phyloP scores from a whole-genome alignment of 2,329 filamentous ascomycete species.

The Alternaria sp. region DNA sequence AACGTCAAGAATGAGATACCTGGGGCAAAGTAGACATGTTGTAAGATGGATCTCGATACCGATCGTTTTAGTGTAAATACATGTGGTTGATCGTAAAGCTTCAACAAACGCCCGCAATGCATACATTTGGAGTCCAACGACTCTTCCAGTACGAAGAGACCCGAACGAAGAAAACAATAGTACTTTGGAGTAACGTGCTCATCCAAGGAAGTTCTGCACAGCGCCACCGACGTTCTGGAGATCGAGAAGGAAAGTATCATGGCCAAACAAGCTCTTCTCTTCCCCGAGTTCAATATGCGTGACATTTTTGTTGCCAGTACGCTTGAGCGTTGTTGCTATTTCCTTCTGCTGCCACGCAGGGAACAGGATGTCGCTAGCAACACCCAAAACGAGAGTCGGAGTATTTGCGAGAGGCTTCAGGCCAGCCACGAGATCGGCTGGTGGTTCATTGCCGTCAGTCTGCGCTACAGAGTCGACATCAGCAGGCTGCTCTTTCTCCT shows the following conservation, averaged over 20 bases:
- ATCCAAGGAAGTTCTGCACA: slow-evolving; percentile 80
- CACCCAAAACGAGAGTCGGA: slow-evolving; percentile 88
- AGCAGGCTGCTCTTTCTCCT: slow-evolving; percentile 74
- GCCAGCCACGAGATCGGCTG: slow-evolving; percentile 81
- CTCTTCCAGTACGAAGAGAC: not conserved
- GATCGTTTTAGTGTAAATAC: not conserved
- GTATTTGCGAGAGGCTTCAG: slow-evolving; percentile 76
- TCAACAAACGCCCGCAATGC: slow-evolving; percentile 35
- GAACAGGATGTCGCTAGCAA: slow-evolving; percentile 95
- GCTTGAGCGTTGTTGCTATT: slow-evolving; percentile 82
- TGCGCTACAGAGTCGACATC: slow-evolving; percentile 32
- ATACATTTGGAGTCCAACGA: slow-evolving; percentile 11
- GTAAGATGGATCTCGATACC: not conserved
- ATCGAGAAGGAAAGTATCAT: slow-evolving; percentile 95
- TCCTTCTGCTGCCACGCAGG: slow-evolving; percentile 98
- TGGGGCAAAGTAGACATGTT: slow-evolving; percentile 2
- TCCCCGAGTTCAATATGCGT: slow-evolving; percentile 92
- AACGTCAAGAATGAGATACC: slow-evolving; percentile 41
- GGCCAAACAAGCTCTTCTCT: slow-evolving; percentile 92
- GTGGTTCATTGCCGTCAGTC: slow-evolving; percentile 64
- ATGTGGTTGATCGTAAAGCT: not conserved
- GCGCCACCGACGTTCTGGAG: slow-evolving; percentile 90
- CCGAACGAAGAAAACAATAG: not conserved
- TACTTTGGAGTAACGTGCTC: slow-evolving; percentile 4
- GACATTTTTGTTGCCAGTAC: slow-evolving; percentile 80